phyloP scores from a whole-genome alignment of 345 rosid genomes.

The Sonneratia caseolaris region DNA sequence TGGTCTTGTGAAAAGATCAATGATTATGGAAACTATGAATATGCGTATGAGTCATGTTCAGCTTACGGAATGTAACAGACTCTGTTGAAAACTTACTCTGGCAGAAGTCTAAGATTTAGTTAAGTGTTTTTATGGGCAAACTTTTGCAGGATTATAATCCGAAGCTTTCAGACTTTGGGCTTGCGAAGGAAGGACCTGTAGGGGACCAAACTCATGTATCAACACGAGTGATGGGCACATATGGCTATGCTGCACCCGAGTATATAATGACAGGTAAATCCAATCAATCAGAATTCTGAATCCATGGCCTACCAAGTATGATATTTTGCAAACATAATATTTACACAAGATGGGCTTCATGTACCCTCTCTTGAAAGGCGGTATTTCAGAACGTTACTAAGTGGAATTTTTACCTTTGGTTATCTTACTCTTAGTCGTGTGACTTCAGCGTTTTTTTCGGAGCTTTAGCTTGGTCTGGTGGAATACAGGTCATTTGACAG shows the following conservation, averaged over 20 bases:
- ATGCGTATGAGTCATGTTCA: too few species aligned
- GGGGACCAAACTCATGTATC: slow-evolving; percentile 99
- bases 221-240: slow-evolving; percentile 97
- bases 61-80: too few species aligned
- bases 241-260: slow-evolving; percentile 98
- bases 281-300: neutral
- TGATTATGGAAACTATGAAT: too few species aligned
- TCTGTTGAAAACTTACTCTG: neutral
- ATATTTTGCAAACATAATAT: neutral
- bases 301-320: too few species aligned
- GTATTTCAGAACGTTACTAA: neutral
- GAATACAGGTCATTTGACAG: slow-evolving; percentile 76
- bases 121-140: neutral
- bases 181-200: slow-evolving; percentile 97
- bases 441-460: neutral
- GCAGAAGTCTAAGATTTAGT: neutral
- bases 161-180: slow-evolving; percentile 92
- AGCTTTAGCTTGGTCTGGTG: slow-evolving; percentile 1
- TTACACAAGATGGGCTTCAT: neutral
- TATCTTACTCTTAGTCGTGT: neutral
- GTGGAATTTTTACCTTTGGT: neutral
- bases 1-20: too few species aligned
- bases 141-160: slow-evolving; percentile 64
- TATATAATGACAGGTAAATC: slow-evolving; percentile 88
- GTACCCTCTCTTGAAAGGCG: too few species aligned